Base-by-base conservation (phyloP, 2,329 filamentous ascomycete genomes). In the Thielaviopsis punctulata region DNA sequence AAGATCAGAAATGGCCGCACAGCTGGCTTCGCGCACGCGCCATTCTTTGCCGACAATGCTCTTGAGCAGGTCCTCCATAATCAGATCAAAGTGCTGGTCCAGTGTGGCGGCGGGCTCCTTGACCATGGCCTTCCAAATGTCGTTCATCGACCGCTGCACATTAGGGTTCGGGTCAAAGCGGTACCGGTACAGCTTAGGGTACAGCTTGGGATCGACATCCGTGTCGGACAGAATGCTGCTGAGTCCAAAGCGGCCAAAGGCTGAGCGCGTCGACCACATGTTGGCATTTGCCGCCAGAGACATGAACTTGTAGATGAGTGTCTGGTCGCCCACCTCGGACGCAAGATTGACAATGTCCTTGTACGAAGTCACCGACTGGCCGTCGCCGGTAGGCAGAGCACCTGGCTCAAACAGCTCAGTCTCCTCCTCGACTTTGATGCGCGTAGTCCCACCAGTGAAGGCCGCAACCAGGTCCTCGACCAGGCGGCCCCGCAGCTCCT, bases 301-400 rank as follows among this genome's bases (percentile, higher is more conserved):
- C 92, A 98, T 98, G 68, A 98, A 96, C 56, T 89, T 87, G 69
- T 98, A 98, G 1, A 96, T 86, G n/a, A 98, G 72, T 59, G 85
- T 89, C 54, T 92, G 90, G 61, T 98, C 90, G 10, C 92, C 92
- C 30, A 95, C 89, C 67, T 98, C 92, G 44, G 90, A 86, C n/a
- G 92, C 92, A 47, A 98, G 72, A 59, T 89, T 92, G 65, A 98
- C 85, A 58, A 98, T 96, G 62, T 98, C 92, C 63, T 94, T 95
- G 69, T 98, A 98, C 0, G 90, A 96, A 0, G 87, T 95, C 52
- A 96, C 78, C 0, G 88, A 88, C 58, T 76, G 86, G 7, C 88
- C 88, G 57, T 95, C 87, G 3, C 89, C 87, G 0, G 89, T 96
- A 0, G 89, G 89, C 12, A 96, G 67, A 2, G 86, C 86, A 5